Percentiles rank a stretch among this genome's conserved stretches.
Conservation (phyloP, 768 basidiomycete genomes). For the Podaxis mareebaensis region DNA sequence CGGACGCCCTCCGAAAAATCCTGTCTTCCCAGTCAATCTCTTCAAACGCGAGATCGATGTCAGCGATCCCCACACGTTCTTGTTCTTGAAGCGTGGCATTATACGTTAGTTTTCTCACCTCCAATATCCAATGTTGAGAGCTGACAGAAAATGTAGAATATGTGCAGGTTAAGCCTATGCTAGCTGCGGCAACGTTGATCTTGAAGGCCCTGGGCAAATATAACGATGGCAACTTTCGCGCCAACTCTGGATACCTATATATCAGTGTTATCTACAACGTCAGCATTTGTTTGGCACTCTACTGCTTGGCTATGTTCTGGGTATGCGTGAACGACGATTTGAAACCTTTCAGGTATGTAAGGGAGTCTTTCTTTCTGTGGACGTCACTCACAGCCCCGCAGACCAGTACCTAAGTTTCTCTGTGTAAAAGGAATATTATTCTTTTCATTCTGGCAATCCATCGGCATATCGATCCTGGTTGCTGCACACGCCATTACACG, state of each 20-base stretch:
- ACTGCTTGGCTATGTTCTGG: constrained; percentile 98
- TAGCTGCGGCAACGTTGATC: constrained; percentile 81
- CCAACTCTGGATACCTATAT: constrained; percentile 89
- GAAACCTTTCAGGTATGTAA: constrained; percentile 77
- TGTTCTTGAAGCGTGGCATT: constrained; percentile 94
- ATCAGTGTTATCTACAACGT: constrained; percentile 83
- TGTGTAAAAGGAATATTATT: constrained; percentile 98
- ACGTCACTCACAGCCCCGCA: constrained; percentile 25
- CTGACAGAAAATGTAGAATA: constrained; percentile 63
- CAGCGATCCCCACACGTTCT: constrained; percentile 92
- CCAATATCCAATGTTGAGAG: background rate
- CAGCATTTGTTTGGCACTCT: constrained; percentile 78
- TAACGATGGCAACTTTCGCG: constrained; percentile 85
- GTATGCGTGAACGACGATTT: constrained; percentile 87
- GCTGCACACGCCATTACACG: constrained; percentile 72
- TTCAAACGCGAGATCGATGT: constrained; percentile 87
- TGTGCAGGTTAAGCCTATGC: constrained; percentile 91
- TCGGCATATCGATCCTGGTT: constrained; percentile 85
- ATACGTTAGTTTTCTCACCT: constrained; percentile 58
- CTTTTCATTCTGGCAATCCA: constrained; percentile 98
- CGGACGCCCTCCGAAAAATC: constrained; percentile 84
- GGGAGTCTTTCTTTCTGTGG: background rate
- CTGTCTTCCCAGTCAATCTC: constrained; percentile 84
- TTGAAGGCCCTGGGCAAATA: constrained; percentile 87
- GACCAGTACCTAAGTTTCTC: constrained; percentile 95